Base-by-base conservation (phyloP, 1,139 yeast genomes). In the Meyerozyma carpophila region DNA sequence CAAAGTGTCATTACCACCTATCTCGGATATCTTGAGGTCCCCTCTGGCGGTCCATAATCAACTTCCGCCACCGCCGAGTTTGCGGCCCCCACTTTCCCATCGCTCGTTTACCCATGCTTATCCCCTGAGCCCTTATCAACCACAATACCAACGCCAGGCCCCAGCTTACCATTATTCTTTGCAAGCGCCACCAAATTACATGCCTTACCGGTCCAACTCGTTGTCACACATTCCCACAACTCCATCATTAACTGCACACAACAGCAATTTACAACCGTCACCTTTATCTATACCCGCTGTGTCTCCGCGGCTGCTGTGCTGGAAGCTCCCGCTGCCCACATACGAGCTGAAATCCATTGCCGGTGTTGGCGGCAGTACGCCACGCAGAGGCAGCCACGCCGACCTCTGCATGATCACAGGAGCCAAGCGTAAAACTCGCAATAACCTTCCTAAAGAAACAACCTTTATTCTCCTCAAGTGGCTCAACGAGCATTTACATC, bases 361-460 rank as follows among this genome's bases (percentile, higher is more conserved):
- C 2, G 36, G 16, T 2, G 2, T 16, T 5, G 36, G 11, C 2
- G 36, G 36, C 10, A 20, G 14, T 10, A 16, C 37, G n/a, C 37
- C 37, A 3, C n/a, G 37, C 7, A 24, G 26, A 5, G 5, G 26
- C n/a, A 20, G 26, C 9, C 9, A 18, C 6, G 25, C 13, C 13
- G 37, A 34, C 7, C 11, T 34, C 13, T 24, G 26, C 26, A 20
- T 34, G 37, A 34, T 34, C n/a, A 4, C 21, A 9, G 37, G 37
- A 16, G 8, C 14, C 26, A 34, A 34, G 37, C 37, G 61, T 40
- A 78, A 78, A 51, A 79, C 93, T 36, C 75, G 95, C 42, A 82
- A 82, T 47, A 91, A 91, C 61, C 70, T 93, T 50, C 98, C 98
- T 14, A 84, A 90, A 56, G 91, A 84, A 51, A 91, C 95, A 2